These are phyloP conservation scores for Nothophoma quercina DNA, from an alignment of 2,329 filamentous ascomycete genomes.

Conservation along the genomic window DNA sequence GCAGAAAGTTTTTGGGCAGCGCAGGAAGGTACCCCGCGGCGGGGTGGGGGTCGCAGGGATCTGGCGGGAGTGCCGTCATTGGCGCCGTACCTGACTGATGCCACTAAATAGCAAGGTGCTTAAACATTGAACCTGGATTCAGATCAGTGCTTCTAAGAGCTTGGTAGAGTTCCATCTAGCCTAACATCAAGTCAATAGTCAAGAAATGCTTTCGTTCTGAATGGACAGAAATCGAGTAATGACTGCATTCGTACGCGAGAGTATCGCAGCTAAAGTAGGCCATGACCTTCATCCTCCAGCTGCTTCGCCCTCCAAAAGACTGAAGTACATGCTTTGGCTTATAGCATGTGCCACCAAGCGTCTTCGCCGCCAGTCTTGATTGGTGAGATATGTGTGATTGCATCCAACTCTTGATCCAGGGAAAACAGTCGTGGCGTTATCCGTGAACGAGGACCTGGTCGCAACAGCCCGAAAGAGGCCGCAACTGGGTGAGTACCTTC, in stretches of 20 bases:
- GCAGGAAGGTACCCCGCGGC: constrained; percentile 11
- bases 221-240: background rate
- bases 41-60: constrained; percentile 6
- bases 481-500: too few relatives aligned
- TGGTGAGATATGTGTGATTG: background rate
- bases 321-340: too few relatives aligned
- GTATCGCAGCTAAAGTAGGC: constrained; percentile 4
- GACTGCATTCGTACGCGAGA: constrained; percentile 1
- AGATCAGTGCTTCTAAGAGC: too few relatives aligned
- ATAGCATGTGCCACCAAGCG: background rate
- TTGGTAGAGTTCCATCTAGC: too few relatives aligned
- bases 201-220: background rate
- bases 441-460: background rate
- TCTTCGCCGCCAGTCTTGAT: background rate
- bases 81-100: background rate
- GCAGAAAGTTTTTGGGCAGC: constrained; percentile 26
- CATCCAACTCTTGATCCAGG: background rate
- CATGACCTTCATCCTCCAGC: background rate
- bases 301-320: background rate
- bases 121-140: too few relatives aligned
- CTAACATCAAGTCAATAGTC: background rate
- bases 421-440: background rate
- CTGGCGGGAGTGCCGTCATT: constrained; percentile 10
- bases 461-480: background rate
- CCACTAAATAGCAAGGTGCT: too few relatives aligned